Conservation (phyloP, 225 moss, liverwort and hornwort species). For the Ulota crispa region DNA sequence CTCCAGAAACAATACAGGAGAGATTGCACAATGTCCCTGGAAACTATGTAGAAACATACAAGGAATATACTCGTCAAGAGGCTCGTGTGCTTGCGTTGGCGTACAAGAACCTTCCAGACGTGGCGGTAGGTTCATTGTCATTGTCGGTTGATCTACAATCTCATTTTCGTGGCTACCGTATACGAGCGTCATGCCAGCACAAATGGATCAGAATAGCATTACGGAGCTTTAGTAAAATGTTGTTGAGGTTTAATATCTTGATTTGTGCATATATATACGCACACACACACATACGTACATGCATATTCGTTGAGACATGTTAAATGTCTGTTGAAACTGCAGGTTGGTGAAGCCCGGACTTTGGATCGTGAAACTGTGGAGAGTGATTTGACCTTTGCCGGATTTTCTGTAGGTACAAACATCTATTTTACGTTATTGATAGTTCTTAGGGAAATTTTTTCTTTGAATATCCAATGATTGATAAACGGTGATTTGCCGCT, state of each 20-base stretch:
- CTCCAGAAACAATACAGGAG: slow-evolving; percentile 96
- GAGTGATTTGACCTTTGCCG: slow-evolving; percentile 72
- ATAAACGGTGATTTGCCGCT: not conserved
- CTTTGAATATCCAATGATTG: not conserved
- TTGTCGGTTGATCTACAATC: slow-evolving; percentile 7
- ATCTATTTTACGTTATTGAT: not conserved
- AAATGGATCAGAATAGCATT: not conserved
- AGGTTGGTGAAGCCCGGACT: slow-evolving; percentile 88
- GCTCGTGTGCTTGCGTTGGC: slow-evolving; percentile 91
- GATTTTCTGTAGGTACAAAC: slow-evolving; percentile 69
- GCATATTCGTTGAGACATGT: not conserved
- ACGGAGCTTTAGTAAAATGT: not conserved
- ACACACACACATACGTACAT: not conserved
- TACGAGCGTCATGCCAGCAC: not conserved
- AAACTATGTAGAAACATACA: slow-evolving; percentile 82
- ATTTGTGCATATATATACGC: not conserved
- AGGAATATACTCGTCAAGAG: slow-evolving; percentile 92
- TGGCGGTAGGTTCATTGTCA: slow-evolving; percentile 54
- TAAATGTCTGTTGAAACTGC: slow-evolving; percentile 13
- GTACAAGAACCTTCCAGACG: slow-evolving; percentile 82
- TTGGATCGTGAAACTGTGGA: slow-evolving; percentile 86
- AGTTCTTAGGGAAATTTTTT: not conserved
- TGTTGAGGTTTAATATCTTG: not conserved
- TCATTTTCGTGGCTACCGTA: not conserved
- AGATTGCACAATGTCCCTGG: slow-evolving; percentile 62